phyloP scores from a whole-genome alignment of 2,329 filamentous ascomycete species.

The Juglanconis oblonga region DNA sequence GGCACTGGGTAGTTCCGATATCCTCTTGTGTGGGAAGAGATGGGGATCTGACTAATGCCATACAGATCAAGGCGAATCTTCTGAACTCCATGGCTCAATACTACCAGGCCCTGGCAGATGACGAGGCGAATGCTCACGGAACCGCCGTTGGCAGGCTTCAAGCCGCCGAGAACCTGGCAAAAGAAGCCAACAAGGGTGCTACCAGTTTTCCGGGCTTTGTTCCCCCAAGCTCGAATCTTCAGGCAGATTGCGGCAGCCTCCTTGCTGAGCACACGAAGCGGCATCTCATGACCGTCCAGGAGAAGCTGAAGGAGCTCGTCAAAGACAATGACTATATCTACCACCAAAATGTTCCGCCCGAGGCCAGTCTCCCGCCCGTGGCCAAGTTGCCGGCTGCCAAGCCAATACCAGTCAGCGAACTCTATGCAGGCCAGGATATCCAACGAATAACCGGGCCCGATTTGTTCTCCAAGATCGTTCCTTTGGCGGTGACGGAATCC shows the following conservation, averaged over 20 bases:
- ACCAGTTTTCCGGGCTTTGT: conserved; percentile 77
- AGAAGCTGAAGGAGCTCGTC: conserved; percentile 70
- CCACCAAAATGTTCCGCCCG: conserved; percentile 84
- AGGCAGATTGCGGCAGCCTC: conserved; percentile 70
- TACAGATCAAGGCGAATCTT: conserved; percentile 72
- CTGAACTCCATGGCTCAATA: conserved; percentile 87
- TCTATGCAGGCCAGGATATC: conserved; percentile 96
- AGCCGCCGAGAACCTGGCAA: conserved; percentile 73
- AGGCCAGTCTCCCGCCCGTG: conserved; percentile 77
- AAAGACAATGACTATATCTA: conserved; percentile 99
- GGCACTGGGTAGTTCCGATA: conserved; percentile 23
- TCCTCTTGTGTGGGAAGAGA: background rate
- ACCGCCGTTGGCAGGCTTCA: conserved; percentile 80
- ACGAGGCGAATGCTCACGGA: conserved; percentile 84
- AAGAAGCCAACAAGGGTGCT: conserved; percentile 73
- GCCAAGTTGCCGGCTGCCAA: conserved; percentile 93
- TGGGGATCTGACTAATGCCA: conserved; percentile 18
- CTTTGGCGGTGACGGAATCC: conserved; percentile 92
- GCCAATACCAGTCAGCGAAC: conserved; percentile 91
- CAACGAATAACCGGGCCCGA: conserved; percentile 95
- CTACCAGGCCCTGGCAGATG: conserved; percentile 87
- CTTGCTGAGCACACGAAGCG: conserved; percentile 81
- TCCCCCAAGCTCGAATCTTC: conserved; percentile 78
- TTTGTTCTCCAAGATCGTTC: conserved; percentile 94
- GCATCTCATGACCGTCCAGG: conserved; percentile 76